Conservation (phyloP, 768 basidiomycete species). For the Termitomyces sp. region DNA sequence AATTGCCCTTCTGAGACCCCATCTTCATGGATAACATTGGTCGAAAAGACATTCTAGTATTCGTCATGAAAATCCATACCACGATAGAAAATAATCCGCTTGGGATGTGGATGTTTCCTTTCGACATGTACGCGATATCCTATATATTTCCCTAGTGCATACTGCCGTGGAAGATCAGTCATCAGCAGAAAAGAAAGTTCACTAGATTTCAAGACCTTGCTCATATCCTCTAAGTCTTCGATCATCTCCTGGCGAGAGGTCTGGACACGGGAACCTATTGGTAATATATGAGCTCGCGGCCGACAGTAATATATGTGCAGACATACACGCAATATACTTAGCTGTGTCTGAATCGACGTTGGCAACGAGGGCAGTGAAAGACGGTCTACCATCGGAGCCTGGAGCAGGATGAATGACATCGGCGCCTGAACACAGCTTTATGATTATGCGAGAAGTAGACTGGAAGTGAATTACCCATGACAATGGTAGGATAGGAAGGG, state of each 20-base stretch:
- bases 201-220: slow-evolving; percentile 32
- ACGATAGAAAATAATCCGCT: slow-evolving; percentile 72
- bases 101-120: slow-evolving; percentile 44
- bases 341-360: slow-evolving; percentile 73
- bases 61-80: slow-evolving; percentile 29
- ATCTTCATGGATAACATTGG: slow-evolving; percentile 28
- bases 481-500: slow-evolving; percentile 66
- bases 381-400: slow-evolving; percentile 72
- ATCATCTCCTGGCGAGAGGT: slow-evolving; percentile 72
- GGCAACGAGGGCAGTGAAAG: slow-evolving; percentile 75
- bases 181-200: not conserved
- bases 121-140: slow-evolving; percentile 50
- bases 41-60: not conserved
- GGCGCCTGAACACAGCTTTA: slow-evolving; percentile 41
- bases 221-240: slow-evolving; percentile 62
- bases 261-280: slow-evolving; percentile 56
- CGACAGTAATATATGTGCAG: not conserved
- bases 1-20: slow-evolving; percentile 53
- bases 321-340: slow-evolving; percentile 53
- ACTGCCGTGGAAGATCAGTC: slow-evolving; percentile 24
- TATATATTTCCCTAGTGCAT: slow-evolving; percentile 52
- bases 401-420: slow-evolving; percentile 84
- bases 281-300: slow-evolving; percentile 6
- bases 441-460: not conserved
- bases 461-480: slow-evolving; percentile 50